A percentile compares a stretch with the other conserved stretches of the same genome.
phyloP scores from a whole-genome alignment of 495 filamentous ascomycete species.

The Talaromyces wortmannii region DNA sequence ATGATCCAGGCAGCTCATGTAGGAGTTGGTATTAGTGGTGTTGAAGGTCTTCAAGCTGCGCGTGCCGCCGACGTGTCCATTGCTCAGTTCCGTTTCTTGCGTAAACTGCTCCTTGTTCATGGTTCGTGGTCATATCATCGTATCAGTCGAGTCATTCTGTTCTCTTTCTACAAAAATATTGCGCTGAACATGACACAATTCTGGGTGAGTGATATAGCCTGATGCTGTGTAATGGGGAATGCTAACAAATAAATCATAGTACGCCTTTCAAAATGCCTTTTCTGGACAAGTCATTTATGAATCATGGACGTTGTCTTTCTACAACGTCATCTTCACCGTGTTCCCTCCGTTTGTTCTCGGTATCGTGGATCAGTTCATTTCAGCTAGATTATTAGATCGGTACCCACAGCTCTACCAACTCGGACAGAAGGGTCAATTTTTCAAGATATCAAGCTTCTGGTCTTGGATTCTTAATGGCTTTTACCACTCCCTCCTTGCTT shows the following conservation, averaged over 20 bases:
- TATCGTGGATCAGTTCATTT: slow-evolving; percentile 97
- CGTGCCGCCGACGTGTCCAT: slow-evolving; percentile 94
- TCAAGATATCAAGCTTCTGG: slow-evolving; percentile 85
- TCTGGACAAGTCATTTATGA: slow-evolving; percentile 98
- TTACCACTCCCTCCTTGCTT: slow-evolving; percentile 91
- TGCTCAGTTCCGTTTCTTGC: slow-evolving; percentile 91
- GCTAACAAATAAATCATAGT: slow-evolving; percentile 47
- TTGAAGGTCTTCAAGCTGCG: slow-evolving; percentile 98
- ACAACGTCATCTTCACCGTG: slow-evolving; percentile 98
- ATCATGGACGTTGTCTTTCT: slow-evolving; percentile 98
- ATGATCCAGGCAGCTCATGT: slow-evolving; percentile 99
- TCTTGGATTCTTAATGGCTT: slow-evolving; percentile 91
- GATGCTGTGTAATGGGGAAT: background rate
- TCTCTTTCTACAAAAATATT: slow-evolving; percentile 99
- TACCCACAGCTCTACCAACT: slow-evolving; percentile 96
- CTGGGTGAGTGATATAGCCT: slow-evolving; percentile 58
- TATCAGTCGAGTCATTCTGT: slow-evolving; percentile 91
- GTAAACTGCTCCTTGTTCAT: slow-evolving; percentile 92
- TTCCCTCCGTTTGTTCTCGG: slow-evolving; percentile 91
- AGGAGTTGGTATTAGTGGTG: slow-evolving; percentile 93
- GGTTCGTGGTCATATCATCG: slow-evolving; percentile 97
- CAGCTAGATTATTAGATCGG: slow-evolving; percentile 88
- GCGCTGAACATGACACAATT: slow-evolving; percentile 98
- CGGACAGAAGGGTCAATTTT: slow-evolving; percentile 87
- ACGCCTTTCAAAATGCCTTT: slow-evolving; percentile 96